Percentiles rank a stretch among this genome's conserved stretches.
phyloP scores from a whole-genome alignment of 2,329 filamentous ascomycete species.

The Monilinia fructigena region DNA sequence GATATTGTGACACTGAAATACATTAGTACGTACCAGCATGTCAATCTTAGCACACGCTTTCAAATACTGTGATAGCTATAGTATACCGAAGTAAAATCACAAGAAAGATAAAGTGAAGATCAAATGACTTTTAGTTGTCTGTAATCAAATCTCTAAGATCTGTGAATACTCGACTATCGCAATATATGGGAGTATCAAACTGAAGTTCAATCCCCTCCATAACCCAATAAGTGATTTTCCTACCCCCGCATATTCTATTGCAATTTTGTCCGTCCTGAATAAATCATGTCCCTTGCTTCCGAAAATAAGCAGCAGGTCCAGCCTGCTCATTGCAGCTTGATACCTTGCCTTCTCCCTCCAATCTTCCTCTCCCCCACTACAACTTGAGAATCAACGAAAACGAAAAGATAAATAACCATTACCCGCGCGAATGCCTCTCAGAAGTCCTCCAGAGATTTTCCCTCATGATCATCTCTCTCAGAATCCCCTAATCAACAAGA shows the following conservation, averaged over 20 bases:
- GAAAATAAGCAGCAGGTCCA: not conserved
- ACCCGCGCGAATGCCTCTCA: too few species aligned
- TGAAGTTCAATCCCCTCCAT: not conserved
- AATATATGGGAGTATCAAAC: not conserved
- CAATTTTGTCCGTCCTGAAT: too few species aligned
- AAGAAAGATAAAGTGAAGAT: not conserved
- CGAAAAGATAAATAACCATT: not conserved
- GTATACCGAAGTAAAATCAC: too few species aligned
- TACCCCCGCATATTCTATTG: too few species aligned
- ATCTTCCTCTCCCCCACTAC: too few species aligned
- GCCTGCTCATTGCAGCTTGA: not conserved
- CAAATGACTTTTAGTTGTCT: not conserved
- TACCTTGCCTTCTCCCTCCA: not conserved
- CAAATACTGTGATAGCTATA: too few species aligned
- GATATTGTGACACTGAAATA: too few species aligned
- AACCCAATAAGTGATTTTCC: not conserved
- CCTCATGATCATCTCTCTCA: too few species aligned
- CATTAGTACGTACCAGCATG: too few species aligned
- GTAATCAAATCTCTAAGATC: not conserved
- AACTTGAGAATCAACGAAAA: not conserved
- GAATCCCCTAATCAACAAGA: not conserved
- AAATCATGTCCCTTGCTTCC: not conserved
- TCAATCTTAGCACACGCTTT: too few species aligned
- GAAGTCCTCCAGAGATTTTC: too few species aligned
- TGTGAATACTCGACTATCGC: not conserved